Conservation (phyloP, 1,139 yeast genomes). For the Saccharomyces hybrid region DNA sequence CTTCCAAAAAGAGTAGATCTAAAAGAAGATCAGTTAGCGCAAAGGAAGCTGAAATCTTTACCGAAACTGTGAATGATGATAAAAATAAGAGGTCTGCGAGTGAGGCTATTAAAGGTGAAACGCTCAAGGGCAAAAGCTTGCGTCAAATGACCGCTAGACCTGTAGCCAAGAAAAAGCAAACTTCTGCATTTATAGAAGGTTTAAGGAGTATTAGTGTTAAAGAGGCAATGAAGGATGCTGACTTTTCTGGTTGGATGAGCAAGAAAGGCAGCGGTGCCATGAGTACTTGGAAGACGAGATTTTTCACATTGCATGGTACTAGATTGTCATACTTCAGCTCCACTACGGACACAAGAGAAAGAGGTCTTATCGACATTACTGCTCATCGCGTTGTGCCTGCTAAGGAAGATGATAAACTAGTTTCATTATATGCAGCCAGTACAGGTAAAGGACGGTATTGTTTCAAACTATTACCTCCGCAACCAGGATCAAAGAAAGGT, state of each 20-base stretch:
- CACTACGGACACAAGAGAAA: slow-evolving; percentile 74
- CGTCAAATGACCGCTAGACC: slow-evolving; percentile 22
- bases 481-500: slow-evolving; percentile 94
- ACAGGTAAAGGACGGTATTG: slow-evolving; percentile 90
- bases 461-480: slow-evolving; percentile 91
- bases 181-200: slow-evolving; percentile 93
- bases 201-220: slow-evolving; percentile 67
- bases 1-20: slow-evolving; percentile 4
- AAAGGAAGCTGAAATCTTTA: slow-evolving; percentile 13
- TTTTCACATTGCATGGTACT: slow-evolving; percentile 86
- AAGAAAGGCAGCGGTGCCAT: slow-evolving; percentile 81
- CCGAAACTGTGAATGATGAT: slow-evolving; percentile 15
- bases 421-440: slow-evolving; percentile 83
- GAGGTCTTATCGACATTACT: slow-evolving; percentile 90
- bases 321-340: slow-evolving; percentile 80
- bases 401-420: slow-evolving; percentile 62
- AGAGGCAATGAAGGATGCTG: slow-evolving; percentile 70
- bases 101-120: slow-evolving; percentile 28
- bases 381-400: slow-evolving; percentile 86
- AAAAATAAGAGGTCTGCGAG: slow-evolving; percentile 27
- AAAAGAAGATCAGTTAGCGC: slow-evolving; percentile 29
- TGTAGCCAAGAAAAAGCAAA: slow-evolving; percentile 45
- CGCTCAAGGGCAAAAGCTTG: slow-evolving; percentile 24
- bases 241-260: slow-evolving; percentile 89
- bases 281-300: slow-evolving; percentile 86